Evolutionary conservation across 2,329 filamentous ascomycete genomes (phyloP), one percentile per base, ranked within the genome.

Genomic region (Blumeria hordei): DNA sequence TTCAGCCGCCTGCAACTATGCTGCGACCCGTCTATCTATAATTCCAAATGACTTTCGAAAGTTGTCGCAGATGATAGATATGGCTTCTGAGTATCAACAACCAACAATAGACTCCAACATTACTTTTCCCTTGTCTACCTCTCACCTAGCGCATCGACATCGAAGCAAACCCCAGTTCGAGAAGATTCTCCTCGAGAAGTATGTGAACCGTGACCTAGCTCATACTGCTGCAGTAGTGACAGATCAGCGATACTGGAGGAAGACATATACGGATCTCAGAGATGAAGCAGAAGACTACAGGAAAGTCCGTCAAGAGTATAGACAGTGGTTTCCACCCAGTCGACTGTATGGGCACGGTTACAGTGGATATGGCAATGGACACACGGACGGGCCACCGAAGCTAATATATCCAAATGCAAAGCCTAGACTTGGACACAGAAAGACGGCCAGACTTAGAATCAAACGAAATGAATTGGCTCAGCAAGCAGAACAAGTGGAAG

Each of bases 401-500:
- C 72, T 96, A 57, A 68, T 94, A 47, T 96, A 96, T 69, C 88
- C 88, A 21, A 71, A 72, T 41, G 78, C 85, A 61, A 83, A 87
- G 65, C 80, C 78, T 59, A 80, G 84, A 55, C 81, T 84, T 0
- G 88, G 87, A 39, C 83, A 83, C 62, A 79, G 85, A 60, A 80
- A 81, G 61, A 83, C 87, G 11, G 77, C 80, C 35, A 73, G 81
- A 58, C 68, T 94, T 53, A 84, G 83, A 59, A 77, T 88, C 59
- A 76, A 78, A 61, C 80, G 85, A 62, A 87, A 87, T 66, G 87
- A 94, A 60, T 76, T 88, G 71, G 76, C 79, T 59, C 78, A 81
- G 61, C 92, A 96, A 70, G 87, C 86, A 28, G 90, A 96, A 62
- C 84, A 90, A 65, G 75, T 86, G 54, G 92, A 98, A 67, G 87